Evolutionary conservation across 2,329 filamentous ascomycete species (phyloP), one percentile per base, ranked within the genome.

Genomic region (Penicillium sp.): DNA sequence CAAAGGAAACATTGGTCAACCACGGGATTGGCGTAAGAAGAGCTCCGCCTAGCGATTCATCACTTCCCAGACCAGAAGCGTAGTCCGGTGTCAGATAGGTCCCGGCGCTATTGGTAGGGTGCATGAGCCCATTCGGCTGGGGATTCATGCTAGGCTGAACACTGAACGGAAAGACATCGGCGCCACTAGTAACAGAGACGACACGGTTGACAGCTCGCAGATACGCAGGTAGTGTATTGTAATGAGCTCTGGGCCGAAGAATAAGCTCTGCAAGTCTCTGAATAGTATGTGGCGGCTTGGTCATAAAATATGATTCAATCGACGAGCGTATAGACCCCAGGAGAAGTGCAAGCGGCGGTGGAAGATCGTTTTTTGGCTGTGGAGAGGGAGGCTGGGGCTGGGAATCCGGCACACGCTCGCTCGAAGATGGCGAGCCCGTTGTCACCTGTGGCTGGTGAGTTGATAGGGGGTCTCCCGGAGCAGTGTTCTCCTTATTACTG

Each of bases 21-120:
- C 95, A 99, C 0, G 93, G 91, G 59, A 99, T 98, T 0, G 94
- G 95, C 0, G 94, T 98, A 53, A 99, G 82, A 19, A 97, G 82
- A 0, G 95, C 95, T 6, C 95, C 95, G 25, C 94, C 94, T 1
- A 98, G 81, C 13, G 89, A 90, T 74, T 97, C 94, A 70, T 98
- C 94, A 52, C 90, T 92, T 1, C 92, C 93, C 6, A 94, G 80
- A 6, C 70, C 68, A 55, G 72, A 70, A 35, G 77, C 72, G 22
- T 71, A 68, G 14, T 77, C 70, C 43, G 75, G 65, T 25, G 62
- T 38, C 7, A 76, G 68, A 67, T 76, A 67, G 75, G 78, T 63
- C 59, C 71, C 66, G 2, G 70, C 71, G 30, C 72, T 72, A 55
- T 76, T 76, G 19, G 58, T 55, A 3, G 65, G 54, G 13, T 67